Base-by-base conservation (phyloP, 179 eudicot genomes). In the Spergularia azorica region DNA sequence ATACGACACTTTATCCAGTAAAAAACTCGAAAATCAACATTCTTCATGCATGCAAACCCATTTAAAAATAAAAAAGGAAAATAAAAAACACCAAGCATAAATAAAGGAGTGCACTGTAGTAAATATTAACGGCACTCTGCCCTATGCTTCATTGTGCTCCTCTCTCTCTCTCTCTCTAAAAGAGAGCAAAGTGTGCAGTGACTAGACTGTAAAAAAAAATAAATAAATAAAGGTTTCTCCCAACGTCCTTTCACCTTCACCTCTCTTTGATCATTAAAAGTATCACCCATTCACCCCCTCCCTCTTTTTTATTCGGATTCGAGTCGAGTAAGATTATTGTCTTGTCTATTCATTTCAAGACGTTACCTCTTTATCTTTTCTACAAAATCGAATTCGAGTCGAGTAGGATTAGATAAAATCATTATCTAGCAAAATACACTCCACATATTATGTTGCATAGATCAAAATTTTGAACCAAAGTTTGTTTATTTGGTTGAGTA, bases 81-180 rank as follows among this genome's bases (percentile, higher is more conserved):
- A 15, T 18, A 20, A 26, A 26, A 26, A 26, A 26, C 32, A 26
- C 32, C 32, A 26, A 26, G 32, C 32, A 26, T 26, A 26, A 26
- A 26, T 26, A 67, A 7, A 26, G 13, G 13, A 48, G 7, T 21
- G 54, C 54, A 77, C 6, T 52, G 54, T 32, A 69, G 52, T 21
- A 81, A 83, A 80, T 63, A 3, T 63, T 21, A 76, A 81, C 76
- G 79, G 83, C 86, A 65, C 87, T 46, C 80, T 84, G 83, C 80
- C 81, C 86, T 57, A 78, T 84, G 77, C 60, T 36, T 61, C 32
- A 26, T 26, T 26, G 32, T 26, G 32, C 32, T 26, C 32, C 76
- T 61, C 74, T 58, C 63, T 68, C 76, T 55, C 51, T 55, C 46
- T 50, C 77, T 58, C 80, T 50, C 74, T 14, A 36, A 75, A 59